Evolutionary conservation across 108 stramenopile species (phyloP).

Genomic region (Conticribra guillardii): DNA sequence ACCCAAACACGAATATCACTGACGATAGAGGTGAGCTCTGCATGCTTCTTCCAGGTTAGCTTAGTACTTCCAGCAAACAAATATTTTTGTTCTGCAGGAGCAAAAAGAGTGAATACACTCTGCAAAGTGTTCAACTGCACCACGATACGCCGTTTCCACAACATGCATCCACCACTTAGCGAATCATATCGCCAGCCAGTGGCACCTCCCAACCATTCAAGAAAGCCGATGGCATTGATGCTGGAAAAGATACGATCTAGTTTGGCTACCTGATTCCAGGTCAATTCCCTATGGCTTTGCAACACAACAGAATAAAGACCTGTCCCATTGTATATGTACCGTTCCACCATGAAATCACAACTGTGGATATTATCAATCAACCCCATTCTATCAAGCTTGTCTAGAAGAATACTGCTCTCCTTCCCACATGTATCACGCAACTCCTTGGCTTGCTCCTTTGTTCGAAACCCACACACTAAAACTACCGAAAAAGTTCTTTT

Average conservation of each 20-base stretch:
- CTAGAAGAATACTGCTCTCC: not conserved
- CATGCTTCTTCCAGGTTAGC: constrained; percentile 11
- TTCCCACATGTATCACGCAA: not conserved
- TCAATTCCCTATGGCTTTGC: not conserved
- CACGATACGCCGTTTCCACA: constrained; percentile 9
- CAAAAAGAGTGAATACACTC: constrained; percentile 8
- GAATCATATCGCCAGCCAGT: constrained; percentile 7
- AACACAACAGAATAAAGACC: no score
- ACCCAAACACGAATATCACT: constrained; percentile 15
- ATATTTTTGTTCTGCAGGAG: constrained; percentile 5
- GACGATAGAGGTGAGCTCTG: constrained; percentile 9
- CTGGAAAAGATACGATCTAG: not conserved
- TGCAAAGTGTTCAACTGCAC: constrained; percentile 13
- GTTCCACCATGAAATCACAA: no score
- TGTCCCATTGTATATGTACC: no score
- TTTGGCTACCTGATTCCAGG: not conserved
- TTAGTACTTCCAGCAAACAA: not conserved
- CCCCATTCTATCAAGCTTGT: not conserved
- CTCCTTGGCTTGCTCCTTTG: not conserved
- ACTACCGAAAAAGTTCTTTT: no score
- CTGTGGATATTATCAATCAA: no score
- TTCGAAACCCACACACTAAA: not conserved
- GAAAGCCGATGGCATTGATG: not conserved
- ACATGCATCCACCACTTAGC: not conserved
- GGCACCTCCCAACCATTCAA: constrained; percentile 17